phyloP scores from a whole-genome alignment of 257 asterid genomes.

The Capsicum rhomboideum region DNA sequence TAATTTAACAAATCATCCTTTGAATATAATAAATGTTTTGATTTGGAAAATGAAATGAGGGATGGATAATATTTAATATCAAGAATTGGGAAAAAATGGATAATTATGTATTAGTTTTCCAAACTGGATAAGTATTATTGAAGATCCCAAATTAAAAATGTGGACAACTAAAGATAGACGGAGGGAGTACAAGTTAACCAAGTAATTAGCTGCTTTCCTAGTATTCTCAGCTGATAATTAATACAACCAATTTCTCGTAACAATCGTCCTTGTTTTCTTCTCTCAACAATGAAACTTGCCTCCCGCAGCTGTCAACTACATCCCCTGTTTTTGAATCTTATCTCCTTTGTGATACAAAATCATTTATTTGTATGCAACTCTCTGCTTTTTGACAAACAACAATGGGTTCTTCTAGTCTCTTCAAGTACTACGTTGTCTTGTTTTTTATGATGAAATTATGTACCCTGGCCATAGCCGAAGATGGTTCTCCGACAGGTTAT shows the following conservation, averaged over 20 bases:
- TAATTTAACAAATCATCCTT: too few species aligned
- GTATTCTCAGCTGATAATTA: slow-evolving; percentile 33
- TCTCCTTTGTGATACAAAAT: not conserved
- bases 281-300: slow-evolving; percentile 11
- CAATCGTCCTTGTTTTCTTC: slow-evolving; percentile 36
- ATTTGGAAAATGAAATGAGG: too few species aligned
- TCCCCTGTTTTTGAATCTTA: not conserved
- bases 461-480: slow-evolving; percentile 6
- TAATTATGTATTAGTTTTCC: too few species aligned
- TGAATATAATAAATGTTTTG: too few species aligned
- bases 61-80: too few species aligned
- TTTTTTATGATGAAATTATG: slow-evolving; percentile 13
- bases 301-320: not conserved
- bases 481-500: slow-evolving; percentile 20
- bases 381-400: not conserved
- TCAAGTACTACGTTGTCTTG: slow-evolving; percentile 15
- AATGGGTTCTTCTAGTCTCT: slow-evolving; percentile 16
- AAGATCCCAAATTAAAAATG: too few species aligned
- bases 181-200: not conserved
- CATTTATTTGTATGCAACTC: not conserved
- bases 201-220: slow-evolving; percentile 11
- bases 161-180: too few species aligned
- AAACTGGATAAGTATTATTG: too few species aligned
- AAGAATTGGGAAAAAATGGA: too few species aligned
- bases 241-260: not conserved